phyloP scores from a whole-genome alignment of 2,329 filamentous ascomycete species.

The Sporothrix curviconia region DNA sequence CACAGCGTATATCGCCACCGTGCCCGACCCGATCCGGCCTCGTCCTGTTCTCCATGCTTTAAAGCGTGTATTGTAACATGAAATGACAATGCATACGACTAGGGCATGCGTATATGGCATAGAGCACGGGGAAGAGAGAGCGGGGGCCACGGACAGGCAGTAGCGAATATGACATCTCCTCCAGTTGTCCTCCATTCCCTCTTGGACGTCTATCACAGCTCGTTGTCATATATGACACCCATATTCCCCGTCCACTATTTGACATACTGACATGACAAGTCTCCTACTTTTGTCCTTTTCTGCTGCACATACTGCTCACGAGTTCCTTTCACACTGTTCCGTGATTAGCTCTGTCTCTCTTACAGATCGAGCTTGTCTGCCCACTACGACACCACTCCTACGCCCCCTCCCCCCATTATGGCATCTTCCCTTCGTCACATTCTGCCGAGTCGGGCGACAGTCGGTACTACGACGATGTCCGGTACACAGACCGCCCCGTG shows the following conservation, averaged over 20 bases:
- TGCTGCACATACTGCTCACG: background rate
- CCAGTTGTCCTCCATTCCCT: no score
- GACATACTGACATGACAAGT: background rate
- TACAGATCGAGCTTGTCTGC: no score
- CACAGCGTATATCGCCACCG: background rate
- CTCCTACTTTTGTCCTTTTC: background rate
- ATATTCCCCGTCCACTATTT: background rate
- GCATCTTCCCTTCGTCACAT: background rate
- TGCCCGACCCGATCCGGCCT: background rate
- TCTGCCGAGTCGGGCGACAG: background rate
- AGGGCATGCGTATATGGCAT: no score
- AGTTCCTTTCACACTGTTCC: no score
- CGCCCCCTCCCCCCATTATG: background rate
- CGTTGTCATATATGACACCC: background rate
- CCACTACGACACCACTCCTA: no score
- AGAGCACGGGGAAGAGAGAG: no score
- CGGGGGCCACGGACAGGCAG: no score
- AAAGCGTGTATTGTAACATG: no score
- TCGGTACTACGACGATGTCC: slow-evolving; percentile 22
- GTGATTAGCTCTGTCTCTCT: no score
- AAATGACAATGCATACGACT: no score
- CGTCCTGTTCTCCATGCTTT: no score
- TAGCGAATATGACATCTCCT: no score
- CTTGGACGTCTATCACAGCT: background rate
- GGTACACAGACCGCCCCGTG: slow-evolving; percentile 37